These are phyloP conservation scores for Caloboletus inedulis DNA, from an alignment of 1,284 basidiomycete genomes.

Conservation along the genomic window DNA sequence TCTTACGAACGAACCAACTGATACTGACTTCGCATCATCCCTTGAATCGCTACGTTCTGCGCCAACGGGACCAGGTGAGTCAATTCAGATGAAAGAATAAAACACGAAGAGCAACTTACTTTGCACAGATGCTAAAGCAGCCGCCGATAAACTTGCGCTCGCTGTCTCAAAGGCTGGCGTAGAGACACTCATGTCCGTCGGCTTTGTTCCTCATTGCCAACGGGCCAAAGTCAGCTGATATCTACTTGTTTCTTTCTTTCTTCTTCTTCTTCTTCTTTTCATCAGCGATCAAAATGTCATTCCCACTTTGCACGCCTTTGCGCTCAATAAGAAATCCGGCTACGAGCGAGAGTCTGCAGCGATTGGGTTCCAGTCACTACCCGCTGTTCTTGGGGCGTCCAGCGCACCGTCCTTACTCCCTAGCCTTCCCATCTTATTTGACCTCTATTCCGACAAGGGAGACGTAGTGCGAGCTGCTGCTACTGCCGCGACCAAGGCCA, in stretches of 20 bases:
- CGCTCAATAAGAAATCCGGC: conserved; percentile 86
- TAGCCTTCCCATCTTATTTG: conserved; percentile 77
- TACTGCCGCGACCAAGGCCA: conserved; percentile 76
- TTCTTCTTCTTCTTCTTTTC: neutral
- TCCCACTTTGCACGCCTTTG: conserved; percentile 65
- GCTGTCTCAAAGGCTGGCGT: conserved; percentile 64
- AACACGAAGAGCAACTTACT: conserved; percentile 4
- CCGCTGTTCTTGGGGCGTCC: conserved; percentile 70
- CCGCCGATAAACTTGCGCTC: conserved; percentile 72
- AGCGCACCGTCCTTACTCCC: conserved; percentile 81
- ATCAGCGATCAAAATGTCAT: conserved; percentile 62
- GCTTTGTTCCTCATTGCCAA: conserved; percentile 8
- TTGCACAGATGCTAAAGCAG: conserved; percentile 69
- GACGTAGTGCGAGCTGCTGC: conserved; percentile 88
- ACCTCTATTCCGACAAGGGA: conserved; percentile 92
- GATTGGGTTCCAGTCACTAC: conserved; percentile 80
- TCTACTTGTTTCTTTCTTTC: neutral
- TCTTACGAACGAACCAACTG: conserved; percentile 43
- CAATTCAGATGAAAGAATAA: conserved; percentile 1
- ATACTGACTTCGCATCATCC: conserved; percentile 48
- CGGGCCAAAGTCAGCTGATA: conserved; percentile 1
- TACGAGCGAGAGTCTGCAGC: conserved; percentile 92
- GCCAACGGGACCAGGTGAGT: conserved; percentile 69
- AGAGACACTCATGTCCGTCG: conserved; percentile 57
- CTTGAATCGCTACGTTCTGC: conserved; percentile 65